A percentile compares a stretch with the other conserved stretches of the same genome.
Conservation (phyloP, 2,329 filamentous ascomycete species). For the Fusarium sp. region DNA sequence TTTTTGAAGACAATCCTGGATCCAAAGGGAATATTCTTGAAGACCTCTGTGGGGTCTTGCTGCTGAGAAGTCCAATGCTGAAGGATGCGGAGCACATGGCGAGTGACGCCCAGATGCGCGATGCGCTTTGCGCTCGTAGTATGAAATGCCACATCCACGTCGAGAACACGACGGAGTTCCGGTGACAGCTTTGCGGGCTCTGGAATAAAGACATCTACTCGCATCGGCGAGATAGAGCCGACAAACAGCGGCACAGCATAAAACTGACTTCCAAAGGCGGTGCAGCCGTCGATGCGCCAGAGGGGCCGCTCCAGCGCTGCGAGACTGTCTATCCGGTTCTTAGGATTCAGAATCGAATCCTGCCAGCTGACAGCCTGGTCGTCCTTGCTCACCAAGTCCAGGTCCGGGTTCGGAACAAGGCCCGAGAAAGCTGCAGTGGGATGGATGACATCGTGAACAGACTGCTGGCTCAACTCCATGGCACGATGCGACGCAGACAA, state of each 20-base stretch:
- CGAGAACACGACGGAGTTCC: constrained; percentile 55
- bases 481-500: constrained; percentile 22
- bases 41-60: constrained; percentile 47
- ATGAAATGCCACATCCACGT: constrained; percentile 62
- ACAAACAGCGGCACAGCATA: constrained; percentile 64
- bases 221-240: constrained; percentile 55
- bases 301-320: constrained; percentile 53
- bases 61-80: constrained; percentile 57
- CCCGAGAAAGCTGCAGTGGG: constrained; percentile 62
- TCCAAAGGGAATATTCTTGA: constrained; percentile 62
- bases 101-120: constrained; percentile 59
- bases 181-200: constrained; percentile 55
- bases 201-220: constrained; percentile 66
- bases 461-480: constrained; percentile 63
- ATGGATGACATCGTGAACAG: constrained; percentile 64
- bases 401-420: constrained; percentile 7
- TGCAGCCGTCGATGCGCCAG: constrained; percentile 67
- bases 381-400: constrained; percentile 4
- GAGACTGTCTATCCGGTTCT: constrained; percentile 67
- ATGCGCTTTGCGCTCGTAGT: constrained; percentile 60
- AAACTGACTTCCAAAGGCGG: constrained; percentile 64
- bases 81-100: constrained; percentile 62
- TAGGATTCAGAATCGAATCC: constrained; percentile 63
- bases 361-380: constrained; percentile 50
- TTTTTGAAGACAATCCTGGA: constrained; percentile 63